Conservation (phyloP, 805 yeast genomes). For the Barnettozyma siamensis region DNA sequence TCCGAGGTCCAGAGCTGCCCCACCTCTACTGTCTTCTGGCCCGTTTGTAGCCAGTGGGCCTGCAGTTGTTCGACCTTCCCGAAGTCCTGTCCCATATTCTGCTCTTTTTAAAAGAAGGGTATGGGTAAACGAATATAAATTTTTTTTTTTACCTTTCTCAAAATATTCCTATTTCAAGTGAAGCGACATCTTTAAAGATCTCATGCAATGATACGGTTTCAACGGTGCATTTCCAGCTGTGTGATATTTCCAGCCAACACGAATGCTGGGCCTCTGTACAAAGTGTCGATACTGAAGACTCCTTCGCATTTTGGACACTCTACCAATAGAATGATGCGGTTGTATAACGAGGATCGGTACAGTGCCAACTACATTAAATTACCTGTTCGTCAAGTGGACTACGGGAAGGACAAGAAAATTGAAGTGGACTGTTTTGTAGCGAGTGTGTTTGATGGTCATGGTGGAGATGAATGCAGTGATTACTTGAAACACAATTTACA, state of each 20-base stretch:
- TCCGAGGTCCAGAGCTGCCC: neutral
- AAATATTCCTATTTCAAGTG: neutral
- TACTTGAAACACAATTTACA: conserved; percentile 52
- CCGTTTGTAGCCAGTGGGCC: neutral
- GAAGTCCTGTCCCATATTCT: neutral
- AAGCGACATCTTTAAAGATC: too few relatives aligned
- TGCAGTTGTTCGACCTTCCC: conserved; percentile 1
- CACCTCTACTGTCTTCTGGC: neutral
- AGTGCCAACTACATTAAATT: conserved; percentile 56
- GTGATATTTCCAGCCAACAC: conserved; percentile 16
- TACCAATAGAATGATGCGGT: conserved; percentile 68
- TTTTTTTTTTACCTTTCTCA: neutral
- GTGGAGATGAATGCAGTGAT: conserved; percentile 70
- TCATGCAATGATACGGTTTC: conserved; percentile 4
- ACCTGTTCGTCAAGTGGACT: conserved; percentile 29
- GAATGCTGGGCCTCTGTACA: conserved; percentile 1
- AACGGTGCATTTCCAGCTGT: conserved; percentile 15
- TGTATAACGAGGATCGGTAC: conserved; percentile 77
- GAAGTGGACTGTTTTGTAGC: conserved; percentile 50
- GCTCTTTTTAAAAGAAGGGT: neutral
- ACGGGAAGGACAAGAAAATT: conserved; percentile 18
- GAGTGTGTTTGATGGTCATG: conserved; percentile 91
- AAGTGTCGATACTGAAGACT: conserved; percentile 38
- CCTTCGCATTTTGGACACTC: conserved; percentile 69
- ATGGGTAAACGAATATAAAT: too few relatives aligned